Evolutionary conservation across 805 yeast genomes (phyloP).

Genomic region (Starmerella apicola): DNA sequence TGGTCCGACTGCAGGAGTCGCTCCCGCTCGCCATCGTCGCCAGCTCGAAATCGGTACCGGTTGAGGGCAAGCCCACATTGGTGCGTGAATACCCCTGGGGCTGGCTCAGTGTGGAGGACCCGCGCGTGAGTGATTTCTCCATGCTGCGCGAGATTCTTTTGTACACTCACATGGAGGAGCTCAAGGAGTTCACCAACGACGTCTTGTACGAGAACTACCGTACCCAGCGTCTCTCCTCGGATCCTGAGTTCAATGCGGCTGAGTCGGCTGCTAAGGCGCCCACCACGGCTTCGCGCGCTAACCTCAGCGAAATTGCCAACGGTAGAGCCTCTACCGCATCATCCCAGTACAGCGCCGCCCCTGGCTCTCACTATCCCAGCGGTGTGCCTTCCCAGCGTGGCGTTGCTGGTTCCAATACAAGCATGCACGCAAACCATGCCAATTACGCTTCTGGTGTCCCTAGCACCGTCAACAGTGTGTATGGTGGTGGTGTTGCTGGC

Average conservation of each 20-base stretch:
- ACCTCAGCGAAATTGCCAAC: conserved; percentile 5
- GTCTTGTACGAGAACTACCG: conserved; percentile 78
- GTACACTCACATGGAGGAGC: conserved; percentile 74
- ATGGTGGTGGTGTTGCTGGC: no score
- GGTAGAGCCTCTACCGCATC: background rate
- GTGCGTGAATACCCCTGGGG: conserved; percentile 55
- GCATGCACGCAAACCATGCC: background rate
- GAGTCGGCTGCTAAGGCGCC: conserved; percentile 18
- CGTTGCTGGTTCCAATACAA: no score
- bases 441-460: background rate
- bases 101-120: conserved; percentile 46
- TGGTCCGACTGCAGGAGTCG: conserved; percentile 37
- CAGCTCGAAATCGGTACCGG: conserved; percentile 18
- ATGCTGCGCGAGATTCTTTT: conserved; percentile 66
- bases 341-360: background rate
- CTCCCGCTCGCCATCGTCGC: conserved; percentile 61
- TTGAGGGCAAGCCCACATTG: conserved; percentile 31
- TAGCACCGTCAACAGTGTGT: no score
- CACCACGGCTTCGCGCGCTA: conserved; percentile 16
- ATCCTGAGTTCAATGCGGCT: conserved; percentile 24
- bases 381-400: background rate
- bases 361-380: background rate
- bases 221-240: conserved; percentile 69
- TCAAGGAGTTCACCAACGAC: conserved; percentile 82
- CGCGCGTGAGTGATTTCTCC: conserved; percentile 68